These are phyloP conservation scores for Lolium rigidum DNA, from an alignment of 176 grass and related monocot genomes.

Conservation along the genomic window DNA sequence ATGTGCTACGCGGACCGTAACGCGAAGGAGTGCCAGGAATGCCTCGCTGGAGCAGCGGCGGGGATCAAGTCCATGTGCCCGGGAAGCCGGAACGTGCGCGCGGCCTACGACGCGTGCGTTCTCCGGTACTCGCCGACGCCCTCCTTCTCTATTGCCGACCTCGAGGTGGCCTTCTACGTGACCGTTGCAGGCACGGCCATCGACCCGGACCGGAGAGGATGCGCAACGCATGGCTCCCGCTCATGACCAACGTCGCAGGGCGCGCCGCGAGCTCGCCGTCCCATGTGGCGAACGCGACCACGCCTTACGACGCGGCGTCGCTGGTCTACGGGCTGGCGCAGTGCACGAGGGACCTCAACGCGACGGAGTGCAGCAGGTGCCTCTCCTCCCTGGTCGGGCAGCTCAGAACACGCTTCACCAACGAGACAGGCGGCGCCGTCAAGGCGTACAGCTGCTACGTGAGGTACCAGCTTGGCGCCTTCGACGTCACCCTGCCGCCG, in stretches of 20 bases:
- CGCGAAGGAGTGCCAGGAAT: neutral
- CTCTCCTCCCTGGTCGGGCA: fast-evolving
- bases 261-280: no score
- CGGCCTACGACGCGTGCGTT: conserved; percentile 24
- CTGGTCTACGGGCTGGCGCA: no score
- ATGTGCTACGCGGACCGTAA: conserved; percentile 35
- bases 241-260: neutral
- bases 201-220: no score
- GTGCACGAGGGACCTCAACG: no score
- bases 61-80: neutral
- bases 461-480: neutral
- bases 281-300: no score
- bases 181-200: neutral
- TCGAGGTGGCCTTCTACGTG: fast-evolving
- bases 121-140: conserved; percentile 42
- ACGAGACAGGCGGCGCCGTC: neutral
- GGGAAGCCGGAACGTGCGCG: neutral
- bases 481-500: conserved; percentile 18
- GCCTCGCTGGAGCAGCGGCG: neutral
- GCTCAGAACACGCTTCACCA: neutral
- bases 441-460: conserved; percentile 48
- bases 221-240: neutral
- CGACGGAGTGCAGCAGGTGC: conserved; percentile 23
- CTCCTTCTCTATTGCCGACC: neutral
- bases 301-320: no score